Percentiles rank a stretch among this genome's conserved stretches.
Evolutionary conservation across 2,329 filamentous ascomycete genomes (phyloP).

Genomic region (Lachnellula subtilissima): DNA sequence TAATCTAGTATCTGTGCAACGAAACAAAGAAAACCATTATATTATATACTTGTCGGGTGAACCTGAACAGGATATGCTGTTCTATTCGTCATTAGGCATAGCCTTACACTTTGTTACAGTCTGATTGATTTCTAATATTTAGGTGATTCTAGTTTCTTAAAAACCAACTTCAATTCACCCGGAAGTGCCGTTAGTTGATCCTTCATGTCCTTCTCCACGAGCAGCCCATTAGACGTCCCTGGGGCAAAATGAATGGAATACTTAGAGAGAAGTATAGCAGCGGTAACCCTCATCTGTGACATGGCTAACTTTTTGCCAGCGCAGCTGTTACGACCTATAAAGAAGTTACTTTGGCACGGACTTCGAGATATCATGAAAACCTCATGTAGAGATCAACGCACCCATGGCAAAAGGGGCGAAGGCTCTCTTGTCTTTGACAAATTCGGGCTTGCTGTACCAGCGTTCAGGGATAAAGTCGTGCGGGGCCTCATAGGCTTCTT

Average conservation of each 20-base stretch:
- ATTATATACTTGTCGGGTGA: no score
- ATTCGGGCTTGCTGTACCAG: not conserved
- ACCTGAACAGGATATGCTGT: no score
- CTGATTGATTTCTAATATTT: no score
- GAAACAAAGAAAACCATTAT: no score
- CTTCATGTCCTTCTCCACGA: not conserved
- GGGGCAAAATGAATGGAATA: not conserved
- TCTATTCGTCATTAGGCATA: no score
- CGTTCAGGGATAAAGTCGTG: conserved; percentile 4
- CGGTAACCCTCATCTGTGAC: not conserved
- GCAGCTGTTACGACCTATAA: not conserved
- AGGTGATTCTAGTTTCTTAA: not conserved
- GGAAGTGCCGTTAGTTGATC: not conserved
- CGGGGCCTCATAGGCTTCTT: not conserved
- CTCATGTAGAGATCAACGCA: no score
- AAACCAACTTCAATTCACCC: not conserved
- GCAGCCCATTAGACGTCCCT: not conserved
- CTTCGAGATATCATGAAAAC: no score
- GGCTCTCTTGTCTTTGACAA: not conserved
- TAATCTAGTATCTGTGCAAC: no score
- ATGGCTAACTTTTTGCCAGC: not conserved
- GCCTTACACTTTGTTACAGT: no score
- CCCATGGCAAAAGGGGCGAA: not conserved
- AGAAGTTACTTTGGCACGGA: no score
- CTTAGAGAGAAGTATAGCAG: not conserved